Base-by-base conservation (phyloP, 495 filamentous ascomycete genomes). In the Neurospora tetraspora region DNA sequence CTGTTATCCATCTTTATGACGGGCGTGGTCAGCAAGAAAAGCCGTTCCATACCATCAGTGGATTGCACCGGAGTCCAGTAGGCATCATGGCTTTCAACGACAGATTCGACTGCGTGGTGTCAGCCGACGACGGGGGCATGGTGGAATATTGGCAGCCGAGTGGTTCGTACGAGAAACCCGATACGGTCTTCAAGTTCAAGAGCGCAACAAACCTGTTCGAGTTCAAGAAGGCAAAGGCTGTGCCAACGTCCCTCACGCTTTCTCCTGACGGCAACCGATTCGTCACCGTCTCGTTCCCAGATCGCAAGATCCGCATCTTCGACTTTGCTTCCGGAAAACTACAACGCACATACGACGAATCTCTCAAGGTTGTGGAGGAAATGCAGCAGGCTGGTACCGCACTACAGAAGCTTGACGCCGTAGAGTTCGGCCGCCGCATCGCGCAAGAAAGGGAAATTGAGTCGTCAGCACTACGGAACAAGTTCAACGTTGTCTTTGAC, bases 371-470 rank as follows among this genome's bases (percentile, higher is more conserved):
- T 4, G 89, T 97, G 39, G 92, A 91, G 40, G 93, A 96, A 42
- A 97, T 97, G 93, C 96, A 98, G 74, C 94, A 97, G 81, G 92
- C 93, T 18, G 94, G 94, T 7, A 96, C 93, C 0, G 89, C 92
- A 0, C 78, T 89, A 3, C 88, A 93, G 74, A 91, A 90, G 70
- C 85, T 98, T 1, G 94, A 97, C 68, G 89, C 93, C 69, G 87
- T 97, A 2, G 96, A 98, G 74, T 99, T 99, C 74, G 94, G 94
- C 20, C 89, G 96, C 34, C 89, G 96, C 9, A 83, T 99, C 4
- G 95, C 92, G 8, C 88, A 93, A 8, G 96, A 99, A 80, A 88
- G 92, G 47, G 96, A 98, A 71, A 83, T 98, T 23, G 94, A 96
- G 71, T 88, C 80, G 1, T 74, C 81, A 39, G 80, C 86, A 5